Percentiles rank a stretch among this genome's conserved stretches.
phyloP scores from a whole-genome alignment of 2,329 filamentous ascomycete species.

The Pseudocercospora macadamiae region DNA sequence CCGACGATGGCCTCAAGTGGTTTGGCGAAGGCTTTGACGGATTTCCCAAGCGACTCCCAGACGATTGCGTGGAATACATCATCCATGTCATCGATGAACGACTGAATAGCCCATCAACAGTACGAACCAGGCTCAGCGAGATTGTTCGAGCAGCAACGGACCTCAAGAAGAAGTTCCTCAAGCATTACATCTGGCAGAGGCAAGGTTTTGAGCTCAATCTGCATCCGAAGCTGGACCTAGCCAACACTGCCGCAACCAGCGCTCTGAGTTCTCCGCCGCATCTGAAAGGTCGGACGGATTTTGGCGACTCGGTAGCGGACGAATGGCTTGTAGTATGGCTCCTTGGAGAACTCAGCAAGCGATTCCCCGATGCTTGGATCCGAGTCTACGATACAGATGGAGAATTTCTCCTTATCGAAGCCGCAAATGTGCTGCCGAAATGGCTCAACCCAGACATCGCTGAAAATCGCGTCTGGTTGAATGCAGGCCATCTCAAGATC shows the following conservation, averaged over 20 bases:
- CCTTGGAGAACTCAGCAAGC: conserved; percentile 75
- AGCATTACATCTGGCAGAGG: conserved; percentile 93
- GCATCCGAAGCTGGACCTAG: conserved; percentile 48
- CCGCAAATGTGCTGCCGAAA: conserved; percentile 79
- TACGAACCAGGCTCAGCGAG: conserved; percentile 68
- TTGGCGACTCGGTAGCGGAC: conserved; percentile 92
- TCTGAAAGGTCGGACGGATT: conserved; percentile 77
- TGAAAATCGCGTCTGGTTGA: conserved; percentile 85
- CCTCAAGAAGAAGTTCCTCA: conserved; percentile 67
- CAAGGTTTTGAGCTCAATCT: conserved; percentile 74
- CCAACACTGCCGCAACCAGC: conserved; percentile 9
- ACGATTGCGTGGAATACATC: conserved; percentile 85
- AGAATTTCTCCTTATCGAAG: conserved; percentile 93
- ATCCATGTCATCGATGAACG: conserved; percentile 70
- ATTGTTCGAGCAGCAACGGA: conserved; percentile 70
- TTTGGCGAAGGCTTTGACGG: conserved; percentile 67
- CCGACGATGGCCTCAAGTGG: conserved; percentile 64
- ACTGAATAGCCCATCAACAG: conserved; percentile 51
- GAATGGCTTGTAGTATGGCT: conserved; percentile 97
- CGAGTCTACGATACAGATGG: conserved; percentile 86
- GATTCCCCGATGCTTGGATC: conserved; percentile 76
- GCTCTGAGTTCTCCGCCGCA: conserved; percentile 23
- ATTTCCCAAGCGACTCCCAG: conserved; percentile 70
- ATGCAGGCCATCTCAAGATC: conserved; percentile 73
- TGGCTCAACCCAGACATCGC: conserved; percentile 94